Evolutionary conservation across 1,139 yeast species (phyloP).

Genomic region (Saccharomycopsis crataegensis): DNA sequence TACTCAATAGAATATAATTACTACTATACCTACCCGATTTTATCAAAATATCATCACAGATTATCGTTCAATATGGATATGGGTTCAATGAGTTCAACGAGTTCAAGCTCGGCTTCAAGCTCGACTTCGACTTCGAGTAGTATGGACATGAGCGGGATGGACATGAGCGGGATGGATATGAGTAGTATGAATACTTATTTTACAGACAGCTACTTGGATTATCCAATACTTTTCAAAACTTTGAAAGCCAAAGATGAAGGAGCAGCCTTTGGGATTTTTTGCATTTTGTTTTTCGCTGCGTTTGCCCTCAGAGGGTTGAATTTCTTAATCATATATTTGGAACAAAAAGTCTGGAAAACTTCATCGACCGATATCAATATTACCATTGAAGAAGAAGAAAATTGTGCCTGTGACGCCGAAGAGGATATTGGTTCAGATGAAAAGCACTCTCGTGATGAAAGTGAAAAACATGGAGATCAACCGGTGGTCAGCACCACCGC

Average conservation of each 20-base stretch:
- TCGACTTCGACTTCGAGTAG: neutral
- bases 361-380: constrained; percentile 26
- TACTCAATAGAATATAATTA: too few relatives aligned
- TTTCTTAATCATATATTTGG: constrained; percentile 54
- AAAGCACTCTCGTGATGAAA: neutral
- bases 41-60: too few relatives aligned
- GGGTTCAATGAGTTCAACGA: neutral
- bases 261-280: constrained; percentile 66
- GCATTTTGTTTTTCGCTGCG: constrained; percentile 49
- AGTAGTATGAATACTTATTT: constrained; percentile 51
- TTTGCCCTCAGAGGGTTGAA: constrained; percentile 52
- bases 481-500: neutral
- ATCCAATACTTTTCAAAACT: constrained; percentile 55
- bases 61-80: neutral
- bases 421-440: neutral
- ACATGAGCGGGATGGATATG: constrained; percentile 26
- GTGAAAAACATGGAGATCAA: neutral
- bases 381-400: constrained; percentile 23
- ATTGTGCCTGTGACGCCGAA: constrained; percentile 20
- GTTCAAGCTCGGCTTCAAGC: neutral
- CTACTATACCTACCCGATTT: too few relatives aligned
- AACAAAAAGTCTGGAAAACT: constrained; percentile 47
- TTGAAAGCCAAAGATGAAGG: constrained; percentile 47
- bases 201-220: constrained; percentile 40
- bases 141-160: constrained; percentile 23